phyloP scores from a whole-genome alignment of 257 asterid species.

The Fraxinus anomala region DNA sequence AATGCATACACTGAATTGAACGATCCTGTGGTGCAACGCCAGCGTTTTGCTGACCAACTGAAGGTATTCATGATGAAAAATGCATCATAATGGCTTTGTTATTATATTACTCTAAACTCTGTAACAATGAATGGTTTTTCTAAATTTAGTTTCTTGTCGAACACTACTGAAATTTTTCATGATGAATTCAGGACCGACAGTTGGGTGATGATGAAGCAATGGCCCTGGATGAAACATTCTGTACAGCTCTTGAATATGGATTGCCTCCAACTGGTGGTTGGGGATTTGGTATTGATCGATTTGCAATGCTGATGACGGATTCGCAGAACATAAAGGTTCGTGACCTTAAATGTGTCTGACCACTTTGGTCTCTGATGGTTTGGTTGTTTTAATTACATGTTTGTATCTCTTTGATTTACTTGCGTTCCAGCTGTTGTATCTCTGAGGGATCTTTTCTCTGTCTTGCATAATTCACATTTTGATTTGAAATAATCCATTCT shows the following conservation, averaged over 20 bases:
- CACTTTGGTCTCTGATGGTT: background rate
- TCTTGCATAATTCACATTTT: background rate
- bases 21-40: conserved; percentile 93
- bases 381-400: background rate
- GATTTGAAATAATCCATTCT: background rate
- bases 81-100: background rate
- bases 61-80: conserved; percentile 50
- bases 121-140: background rate
- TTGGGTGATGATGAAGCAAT: conserved; percentile 98
- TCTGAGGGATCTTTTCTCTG: background rate
- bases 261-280: conserved; percentile 97
- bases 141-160: background rate
- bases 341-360: background rate
- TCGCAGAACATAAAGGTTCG: conserved; percentile 91
- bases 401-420: background rate
- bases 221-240: conserved; percentile 87
- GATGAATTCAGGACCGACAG: conserved; percentile 72
- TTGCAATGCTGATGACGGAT: conserved; percentile 83
- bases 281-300: conserved; percentile 95
- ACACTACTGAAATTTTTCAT: background rate
- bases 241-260: conserved; percentile 91
- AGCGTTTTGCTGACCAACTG: conserved; percentile 92
- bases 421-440: background rate
- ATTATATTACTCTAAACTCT: background rate
- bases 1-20: conserved; percentile 97